Percentiles rank a stretch among this genome's conserved stretches.
phyloP scores from a whole-genome alignment of 2,329 filamentous ascomycete species.

The Fusarium foetens region DNA sequence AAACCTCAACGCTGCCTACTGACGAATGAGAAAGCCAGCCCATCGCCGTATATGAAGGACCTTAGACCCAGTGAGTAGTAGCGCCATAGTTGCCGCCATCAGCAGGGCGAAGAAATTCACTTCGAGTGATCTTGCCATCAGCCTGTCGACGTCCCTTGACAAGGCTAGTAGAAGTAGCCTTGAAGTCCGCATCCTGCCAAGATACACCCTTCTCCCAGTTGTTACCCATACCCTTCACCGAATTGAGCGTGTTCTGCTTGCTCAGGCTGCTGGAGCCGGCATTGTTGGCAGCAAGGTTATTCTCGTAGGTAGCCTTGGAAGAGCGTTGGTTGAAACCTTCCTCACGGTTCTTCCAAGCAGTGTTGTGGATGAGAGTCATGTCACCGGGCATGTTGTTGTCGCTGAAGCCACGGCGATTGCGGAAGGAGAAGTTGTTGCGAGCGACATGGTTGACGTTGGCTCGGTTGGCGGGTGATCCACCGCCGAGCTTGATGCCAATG shows the following conservation, averaged over 20 bases:
- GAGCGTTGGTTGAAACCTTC: neutral
- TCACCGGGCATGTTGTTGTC: neutral
- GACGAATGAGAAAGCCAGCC: neutral
- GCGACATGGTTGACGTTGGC: conserved; percentile 53
- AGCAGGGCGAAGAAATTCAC: neutral
- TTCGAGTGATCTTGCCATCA: neutral
- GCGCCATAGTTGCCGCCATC: neutral
- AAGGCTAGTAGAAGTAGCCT: neutral
- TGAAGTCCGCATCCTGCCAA: neutral
- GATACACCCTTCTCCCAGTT: neutral
- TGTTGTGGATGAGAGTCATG: neutral
- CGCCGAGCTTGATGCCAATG: conserved; percentile 59
- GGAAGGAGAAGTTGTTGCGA: conserved; percentile 44
- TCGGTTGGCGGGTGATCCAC: conserved; percentile 40
- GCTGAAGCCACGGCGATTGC: neutral
- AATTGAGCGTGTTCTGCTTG: neutral
- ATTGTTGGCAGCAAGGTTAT: neutral
- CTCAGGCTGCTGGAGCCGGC: neutral
- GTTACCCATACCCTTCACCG: neutral
- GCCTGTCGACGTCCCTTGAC: neutral
- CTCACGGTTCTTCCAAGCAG: neutral
- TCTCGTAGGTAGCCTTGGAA: neutral
- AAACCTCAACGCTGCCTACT: neutral
- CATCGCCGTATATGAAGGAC: neutral
- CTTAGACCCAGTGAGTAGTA: neutral